These are phyloP conservation scores for Prototheca stagnorum DNA, from an alignment of 163 green algal species.

Conservation along the genomic window DNA sequence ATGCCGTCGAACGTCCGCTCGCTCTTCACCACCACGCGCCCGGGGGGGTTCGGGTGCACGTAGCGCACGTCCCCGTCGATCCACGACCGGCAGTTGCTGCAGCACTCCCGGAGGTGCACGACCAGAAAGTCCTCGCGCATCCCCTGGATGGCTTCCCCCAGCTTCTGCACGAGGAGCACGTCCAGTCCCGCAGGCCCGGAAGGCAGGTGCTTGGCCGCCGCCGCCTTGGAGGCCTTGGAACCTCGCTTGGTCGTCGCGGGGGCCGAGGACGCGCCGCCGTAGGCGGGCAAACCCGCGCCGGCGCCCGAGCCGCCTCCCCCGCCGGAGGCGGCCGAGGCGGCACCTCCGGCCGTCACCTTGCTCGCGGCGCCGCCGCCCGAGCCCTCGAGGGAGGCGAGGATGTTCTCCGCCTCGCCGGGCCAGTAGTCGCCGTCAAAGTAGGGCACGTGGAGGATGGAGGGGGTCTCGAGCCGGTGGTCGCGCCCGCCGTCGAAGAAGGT, in stretches of 20 bases:
- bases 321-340: neutral
- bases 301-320: neutral
- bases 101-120: constrained; percentile 81
- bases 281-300: neutral
- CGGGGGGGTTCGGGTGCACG: constrained; percentile 18
- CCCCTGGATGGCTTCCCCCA: constrained; percentile 65
- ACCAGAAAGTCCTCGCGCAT: constrained; percentile 98
- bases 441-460: constrained; percentile 51
- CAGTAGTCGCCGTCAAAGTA: constrained; percentile 99
- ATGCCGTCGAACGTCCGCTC: constrained; percentile 78
- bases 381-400: constrained; percentile 39
- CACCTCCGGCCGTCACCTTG: constrained; percentile 10
- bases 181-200: constrained; percentile 23
- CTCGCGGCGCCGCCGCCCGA: constrained; percentile 23
- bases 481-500: constrained; percentile 77
- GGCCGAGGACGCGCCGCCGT: too few relatives aligned
- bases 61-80: constrained; percentile 24
- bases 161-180: constrained; percentile 48
- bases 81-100: constrained; percentile 67
- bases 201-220: constrained; percentile 62
- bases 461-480: constrained; percentile 52
- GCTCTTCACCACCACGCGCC: constrained; percentile 15
- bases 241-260: too few relatives aligned
- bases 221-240: constrained; percentile 34
- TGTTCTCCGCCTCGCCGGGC: constrained; percentile 72